These are phyloP conservation scores for Suillus spraguei DNA, from an alignment of 768 basidiomycete species.

Conservation along the genomic window DNA sequence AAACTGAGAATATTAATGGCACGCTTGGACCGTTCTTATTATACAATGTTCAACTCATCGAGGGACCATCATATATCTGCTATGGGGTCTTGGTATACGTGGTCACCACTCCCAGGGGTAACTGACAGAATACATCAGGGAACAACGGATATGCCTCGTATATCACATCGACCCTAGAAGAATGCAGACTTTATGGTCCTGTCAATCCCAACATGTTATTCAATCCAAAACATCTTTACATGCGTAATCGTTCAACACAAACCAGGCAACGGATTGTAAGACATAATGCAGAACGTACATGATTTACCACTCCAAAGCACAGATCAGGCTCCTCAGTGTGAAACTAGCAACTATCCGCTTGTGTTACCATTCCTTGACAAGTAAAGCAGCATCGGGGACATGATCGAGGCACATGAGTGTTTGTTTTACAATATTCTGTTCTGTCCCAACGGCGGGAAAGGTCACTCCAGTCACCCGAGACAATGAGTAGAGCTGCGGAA, in stretches of 20 bases:
- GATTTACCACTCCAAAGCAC: background rate
- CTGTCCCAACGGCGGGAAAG: background rate
- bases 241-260: too few relatives aligned
- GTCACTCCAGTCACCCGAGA: constrained; percentile 16
- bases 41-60: background rate
- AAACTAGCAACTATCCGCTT: background rate
- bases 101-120: background rate
- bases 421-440: background rate
- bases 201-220: background rate
- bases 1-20: constrained; percentile 12
- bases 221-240: background rate
- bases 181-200: background rate
- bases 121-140: background rate
- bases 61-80: background rate
- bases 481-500: constrained; percentile 61
- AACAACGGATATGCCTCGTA: background rate
- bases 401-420: background rate
- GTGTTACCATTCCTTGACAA: background rate
- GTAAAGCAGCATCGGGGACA: background rate
- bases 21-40: background rate
- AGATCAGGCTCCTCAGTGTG: too few relatives aligned
- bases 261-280: background rate
- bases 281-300: background rate
- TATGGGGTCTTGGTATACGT: background rate
- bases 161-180: background rate